These are phyloP conservation scores for Bipolaris bicolor DNA, from an alignment of 2,329 filamentous ascomycete species.

Conservation along the genomic window DNA sequence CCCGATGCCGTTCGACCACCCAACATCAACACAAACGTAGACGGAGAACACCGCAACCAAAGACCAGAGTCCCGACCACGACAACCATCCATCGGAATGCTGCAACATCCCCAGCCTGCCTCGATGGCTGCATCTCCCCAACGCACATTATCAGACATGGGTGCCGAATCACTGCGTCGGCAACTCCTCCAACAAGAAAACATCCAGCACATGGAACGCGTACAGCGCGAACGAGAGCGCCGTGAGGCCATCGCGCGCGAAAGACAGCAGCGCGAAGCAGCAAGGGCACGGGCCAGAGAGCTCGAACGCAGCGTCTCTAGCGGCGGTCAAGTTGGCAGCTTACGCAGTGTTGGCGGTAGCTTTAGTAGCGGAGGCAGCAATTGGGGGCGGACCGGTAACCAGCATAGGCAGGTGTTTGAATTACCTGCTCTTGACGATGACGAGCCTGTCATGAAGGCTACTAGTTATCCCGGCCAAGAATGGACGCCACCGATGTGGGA, in stretches of 20 bases:
- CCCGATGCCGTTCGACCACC: constrained; percentile 37
- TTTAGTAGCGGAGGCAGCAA: constrained; percentile 26
- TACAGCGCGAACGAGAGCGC: constrained; percentile 37
- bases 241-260: constrained; percentile 36
- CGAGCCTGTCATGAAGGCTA: constrained; percentile 66
- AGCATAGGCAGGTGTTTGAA: constrained; percentile 38
- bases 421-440: constrained; percentile 52
- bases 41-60: constrained; percentile 16
- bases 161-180: constrained; percentile 43
- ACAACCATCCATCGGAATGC: constrained; percentile 42
- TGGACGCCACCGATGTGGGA: constrained; percentile 62
- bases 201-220: constrained; percentile 40
- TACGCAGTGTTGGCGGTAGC: constrained; percentile 40
- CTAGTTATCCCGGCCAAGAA: constrained; percentile 73
- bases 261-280: constrained; percentile 35
- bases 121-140: constrained; percentile 49
- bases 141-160: constrained; percentile 46
- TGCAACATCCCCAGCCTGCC: constrained; percentile 48
- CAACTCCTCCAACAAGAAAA: constrained; percentile 45
- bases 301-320: constrained; percentile 45
- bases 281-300: constrained; percentile 41
- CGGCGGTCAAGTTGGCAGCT: constrained; percentile 39
- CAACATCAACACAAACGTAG: constrained; percentile 36
- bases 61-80: constrained; percentile 34
- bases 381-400: constrained; percentile 38